Evolutionary conservation across 176 grass and related monocot genomes (phyloP), one percentile per base, ranked within the genome.

Genomic region (Cymbopogon citratus): DNA sequence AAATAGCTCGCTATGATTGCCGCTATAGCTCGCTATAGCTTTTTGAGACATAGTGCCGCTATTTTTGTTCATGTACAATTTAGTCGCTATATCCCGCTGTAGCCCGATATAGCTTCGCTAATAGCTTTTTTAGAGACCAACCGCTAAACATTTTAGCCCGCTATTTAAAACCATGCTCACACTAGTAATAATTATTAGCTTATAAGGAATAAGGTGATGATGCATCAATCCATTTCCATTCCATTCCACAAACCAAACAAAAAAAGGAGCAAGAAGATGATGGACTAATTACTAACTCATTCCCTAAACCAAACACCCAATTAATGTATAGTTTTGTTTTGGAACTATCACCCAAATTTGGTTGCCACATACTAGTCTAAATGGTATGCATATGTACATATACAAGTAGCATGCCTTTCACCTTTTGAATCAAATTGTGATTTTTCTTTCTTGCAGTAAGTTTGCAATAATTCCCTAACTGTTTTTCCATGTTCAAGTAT

Each of bases 241-340:
- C 38, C 38, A 57, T 56, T 52, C 18, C 6, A 56, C 52, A 24
- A 11, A 59, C 54, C n/a, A 59, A 59, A 59, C 21, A 59, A 59
- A n/a, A 57, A 10, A 12, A 59, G 3, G 21, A 57, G 52, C 10
- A n/a, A 59, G 54, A 59, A 59, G 21, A 56, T 0, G 52, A 56
- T 56, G 52, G 52, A 24, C 54, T 59, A 54, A 54, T 14, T 5
- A 54, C 49, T 54, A 59, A 59, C n/a, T 24, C n/a, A 24, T 24
- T 59, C 54, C n/a, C 24, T 59, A 59, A 59, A 59, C 9, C 54
- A 59, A 59, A 24, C n/a, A 59, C 54, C 3, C 54, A 24, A 59
- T 59, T 76, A 43, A 75, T 63, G 51, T 76, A 43, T 78, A 71
- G 28, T 27, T 80, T 46, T 91, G 26, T 85, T 52, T 81, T 76